These are phyloP conservation scores for Syzygium aqueum DNA, from an alignment of 345 rosid genomes.

Conservation along the genomic window DNA sequence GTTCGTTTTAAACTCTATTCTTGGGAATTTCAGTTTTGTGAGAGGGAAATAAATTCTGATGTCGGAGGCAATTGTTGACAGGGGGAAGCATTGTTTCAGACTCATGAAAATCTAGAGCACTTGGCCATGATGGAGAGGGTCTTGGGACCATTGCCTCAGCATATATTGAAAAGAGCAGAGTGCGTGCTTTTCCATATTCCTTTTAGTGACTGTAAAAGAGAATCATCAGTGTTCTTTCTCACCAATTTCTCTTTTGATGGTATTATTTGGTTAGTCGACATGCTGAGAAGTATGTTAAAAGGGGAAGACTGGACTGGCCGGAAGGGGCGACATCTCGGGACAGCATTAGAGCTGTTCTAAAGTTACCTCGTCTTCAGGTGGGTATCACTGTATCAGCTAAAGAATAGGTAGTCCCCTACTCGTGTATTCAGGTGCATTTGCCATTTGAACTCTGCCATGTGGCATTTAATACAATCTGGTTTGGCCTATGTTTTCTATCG, in stretches of 20 bases:
- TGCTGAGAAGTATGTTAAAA: slow-evolving; percentile 54
- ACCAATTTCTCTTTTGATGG: not conserved
- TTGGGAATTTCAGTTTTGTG: not conserved
- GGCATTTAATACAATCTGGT: not conserved
- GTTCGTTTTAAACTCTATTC: not conserved
- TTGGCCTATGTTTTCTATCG: not conserved
- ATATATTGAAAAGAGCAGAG: slow-evolving; percentile 49
- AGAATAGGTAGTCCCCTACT: not conserved
- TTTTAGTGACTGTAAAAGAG: not conserved
- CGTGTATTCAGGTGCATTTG: not conserved
- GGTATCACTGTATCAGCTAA: not conserved
- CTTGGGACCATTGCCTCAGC: slow-evolving; percentile 57
- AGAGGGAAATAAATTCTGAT: not conserved
- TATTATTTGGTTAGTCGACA: slow-evolving; percentile 30
- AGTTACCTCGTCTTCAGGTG: slow-evolving; percentile 62
- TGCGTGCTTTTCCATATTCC: slow-evolving; percentile 11
- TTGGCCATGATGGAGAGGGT: slow-evolving; percentile 76
- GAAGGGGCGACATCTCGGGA: slow-evolving; percentile 61
- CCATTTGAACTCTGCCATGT: not conserved
- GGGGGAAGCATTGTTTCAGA: slow-evolving; percentile 77
- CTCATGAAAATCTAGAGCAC: slow-evolving; percentile 67
- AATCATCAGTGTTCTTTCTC: not conserved
- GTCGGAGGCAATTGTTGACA: slow-evolving; percentile 5
- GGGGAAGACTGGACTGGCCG: slow-evolving; percentile 60
- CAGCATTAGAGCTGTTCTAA: slow-evolving; percentile 51